Evolutionary conservation across 2,329 filamentous ascomycete genomes (phyloP), one percentile per base, ranked within the genome.

Genomic region (Exophiala sideris): DNA sequence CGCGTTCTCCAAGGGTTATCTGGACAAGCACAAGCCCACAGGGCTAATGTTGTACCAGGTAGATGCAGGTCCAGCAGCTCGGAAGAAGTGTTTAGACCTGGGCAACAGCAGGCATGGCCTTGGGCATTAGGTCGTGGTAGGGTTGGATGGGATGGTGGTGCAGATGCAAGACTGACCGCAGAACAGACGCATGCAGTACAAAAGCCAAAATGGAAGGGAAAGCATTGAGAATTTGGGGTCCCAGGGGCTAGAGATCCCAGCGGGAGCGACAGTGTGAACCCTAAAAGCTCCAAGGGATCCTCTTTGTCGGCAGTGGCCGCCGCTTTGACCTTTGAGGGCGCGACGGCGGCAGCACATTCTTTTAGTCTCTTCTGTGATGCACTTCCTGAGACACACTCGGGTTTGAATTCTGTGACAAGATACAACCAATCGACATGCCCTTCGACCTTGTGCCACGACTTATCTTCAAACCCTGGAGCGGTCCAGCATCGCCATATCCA

Each of bases 1-100:
- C 54, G 57, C 57, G 57, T 60, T 47, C 42, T 50, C 24, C 24
- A 29, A 29, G 14, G 33, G 39, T 32, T 45, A 18, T 5, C 46
- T 49, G 41, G 14, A 29, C 24, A 29, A 29, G 24, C 34, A 48
- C 12, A 35, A 45, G 46, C 53, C 51, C 36, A 21, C 47, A 46
- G 54, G 48, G 57, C 51, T 46, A 29, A 40, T 24, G 50, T 57
- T 50, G 47, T 50, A 55, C 51, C 41, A 44, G 40, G 18, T n/a
- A 21, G 50, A 50, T 44, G 36, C 34, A 51, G 52, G 48, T 52
- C 46, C 49, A 52, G 47, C 39, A 51, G 50, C 45, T 45, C 36
- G 34, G 34, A 18, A 45, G 24, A 41, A 21, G 48, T 38, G 32
- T 46, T 14, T 40, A 14, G 48, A 51, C 16, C 40, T 36, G 48